Conservation (phyloP, 306 rosid genomes). For the Dalbergia cultrata region DNA sequence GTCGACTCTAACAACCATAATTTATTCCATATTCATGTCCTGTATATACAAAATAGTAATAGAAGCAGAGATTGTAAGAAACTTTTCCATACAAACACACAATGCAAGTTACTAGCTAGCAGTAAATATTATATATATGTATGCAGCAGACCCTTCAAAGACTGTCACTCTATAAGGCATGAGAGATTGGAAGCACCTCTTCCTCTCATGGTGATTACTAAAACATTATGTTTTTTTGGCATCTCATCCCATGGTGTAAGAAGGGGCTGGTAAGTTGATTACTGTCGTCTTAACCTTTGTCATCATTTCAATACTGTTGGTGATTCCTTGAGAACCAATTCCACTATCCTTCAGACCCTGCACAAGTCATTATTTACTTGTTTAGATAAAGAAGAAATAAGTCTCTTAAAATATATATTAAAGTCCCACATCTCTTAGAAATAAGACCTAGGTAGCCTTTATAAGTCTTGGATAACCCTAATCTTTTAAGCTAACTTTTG, state of each 20-base stretch:
- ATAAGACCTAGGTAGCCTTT: too few relatives aligned
- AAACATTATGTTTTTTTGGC: neutral
- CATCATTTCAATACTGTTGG: constrained; percentile 88
- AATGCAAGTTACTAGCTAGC: constrained; percentile 6
- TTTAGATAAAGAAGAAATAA: neutral
- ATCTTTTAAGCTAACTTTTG: too few relatives aligned
- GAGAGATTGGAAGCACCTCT: constrained; percentile 17
- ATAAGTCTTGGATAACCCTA: too few relatives aligned
- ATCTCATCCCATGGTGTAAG: constrained; percentile 86
- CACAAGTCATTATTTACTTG: constrained; percentile 38
- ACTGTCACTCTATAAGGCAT: constrained; percentile 19
- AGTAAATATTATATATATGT: constrained; percentile 1
- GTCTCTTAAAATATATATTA: too few relatives aligned
- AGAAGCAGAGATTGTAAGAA: neutral
- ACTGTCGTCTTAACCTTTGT: constrained; percentile 81
- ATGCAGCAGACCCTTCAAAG: constrained; percentile 2
- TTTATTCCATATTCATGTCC: neutral
- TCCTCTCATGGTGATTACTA: neutral
- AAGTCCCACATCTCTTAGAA: too few relatives aligned
- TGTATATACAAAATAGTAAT: neutral
- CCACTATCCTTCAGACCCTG: constrained; percentile 96
- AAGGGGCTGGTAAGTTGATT: constrained; percentile 73
- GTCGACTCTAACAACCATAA: neutral
- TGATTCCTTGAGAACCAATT: constrained; percentile 90
- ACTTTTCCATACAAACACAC: neutral